These are phyloP conservation scores for Phalaenopsis aphrodite DNA, from an alignment of 106 monocot genomes.

Conservation along the genomic window DNA sequence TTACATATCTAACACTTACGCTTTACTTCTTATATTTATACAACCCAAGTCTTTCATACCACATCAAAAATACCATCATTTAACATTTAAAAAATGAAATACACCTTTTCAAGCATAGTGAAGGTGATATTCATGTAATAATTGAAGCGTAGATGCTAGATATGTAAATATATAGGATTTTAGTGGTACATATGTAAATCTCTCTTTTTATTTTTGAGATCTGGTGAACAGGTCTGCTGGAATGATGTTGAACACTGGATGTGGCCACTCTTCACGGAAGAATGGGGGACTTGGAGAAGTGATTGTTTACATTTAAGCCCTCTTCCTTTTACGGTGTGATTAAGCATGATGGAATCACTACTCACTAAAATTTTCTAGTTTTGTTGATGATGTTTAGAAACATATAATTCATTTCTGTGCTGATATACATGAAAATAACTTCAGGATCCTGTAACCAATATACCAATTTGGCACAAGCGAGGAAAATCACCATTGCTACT, in stretches of 20 bases:
- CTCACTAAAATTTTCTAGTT: neutral
- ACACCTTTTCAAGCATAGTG: too few species aligned
- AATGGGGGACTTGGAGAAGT: slow-evolving; percentile 90
- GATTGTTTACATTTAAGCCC: slow-evolving; percentile 59
- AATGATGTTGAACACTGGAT: slow-evolving; percentile 91
- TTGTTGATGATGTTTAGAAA: neutral
- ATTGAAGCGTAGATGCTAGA: too few species aligned
- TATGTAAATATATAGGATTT: too few species aligned
- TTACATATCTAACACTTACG: too few species aligned
- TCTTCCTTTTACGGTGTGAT: slow-evolving; percentile 58
- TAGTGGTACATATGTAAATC: too few species aligned
- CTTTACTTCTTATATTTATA: too few species aligned
- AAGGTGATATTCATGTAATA: too few species aligned
- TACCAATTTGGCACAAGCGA: slow-evolving; percentile 52
- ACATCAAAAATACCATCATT: too few species aligned
- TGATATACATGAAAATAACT: slow-evolving; percentile 12
- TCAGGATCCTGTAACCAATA: slow-evolving; percentile 92
- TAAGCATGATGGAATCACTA: neutral
- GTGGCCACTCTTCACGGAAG: slow-evolving; percentile 95
- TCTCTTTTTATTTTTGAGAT: neutral
- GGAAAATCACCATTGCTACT: slow-evolving; percentile 57
- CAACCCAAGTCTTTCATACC: too few species aligned
- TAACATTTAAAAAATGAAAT: too few species aligned
- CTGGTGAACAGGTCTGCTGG: slow-evolving; percentile 59
- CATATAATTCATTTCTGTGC: neutral